phyloP scores from a whole-genome alignment of 306 rosid species.

The Castanea crenata region DNA sequence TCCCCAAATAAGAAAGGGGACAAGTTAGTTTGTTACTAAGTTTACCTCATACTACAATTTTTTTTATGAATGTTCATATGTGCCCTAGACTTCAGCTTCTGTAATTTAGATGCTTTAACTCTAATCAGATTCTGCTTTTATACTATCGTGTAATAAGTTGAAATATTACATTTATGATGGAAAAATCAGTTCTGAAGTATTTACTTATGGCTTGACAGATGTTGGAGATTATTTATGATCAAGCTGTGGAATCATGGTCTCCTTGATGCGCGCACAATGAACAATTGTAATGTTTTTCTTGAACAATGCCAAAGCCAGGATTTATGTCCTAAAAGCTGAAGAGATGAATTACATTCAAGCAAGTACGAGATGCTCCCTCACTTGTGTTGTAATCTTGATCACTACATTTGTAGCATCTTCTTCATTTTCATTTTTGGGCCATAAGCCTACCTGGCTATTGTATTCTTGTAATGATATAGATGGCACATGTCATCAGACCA shows the following conservation, averaged over 20 bases:
- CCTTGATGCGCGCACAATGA: slow-evolving; percentile 50
- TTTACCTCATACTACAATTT: too few species aligned
- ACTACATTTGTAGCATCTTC: neutral
- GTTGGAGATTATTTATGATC: slow-evolving; percentile 69
- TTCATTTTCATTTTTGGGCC: neutral
- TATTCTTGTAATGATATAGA: neutral
- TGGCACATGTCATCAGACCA: neutral
- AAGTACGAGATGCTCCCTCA: neutral
- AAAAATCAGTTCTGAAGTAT: neutral
- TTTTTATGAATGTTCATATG: too few species aligned
- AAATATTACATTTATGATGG: neutral
- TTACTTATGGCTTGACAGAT: slow-evolving; percentile 46
- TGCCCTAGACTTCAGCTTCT: too few species aligned
- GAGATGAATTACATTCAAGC: neutral
- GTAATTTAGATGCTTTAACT: neutral
- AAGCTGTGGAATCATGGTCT: slow-evolving; percentile 71
- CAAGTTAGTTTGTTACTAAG: too few species aligned
- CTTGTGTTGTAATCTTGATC: neutral
- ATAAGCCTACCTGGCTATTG: neutral
- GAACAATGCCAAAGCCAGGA: slow-evolving; percentile 41
- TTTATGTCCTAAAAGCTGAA: slow-evolving; percentile 36
- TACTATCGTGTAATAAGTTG: neutral
- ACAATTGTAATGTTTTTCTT: slow-evolving; percentile 47
- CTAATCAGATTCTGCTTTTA: neutral
- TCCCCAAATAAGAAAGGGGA: too few species aligned